phyloP scores from a whole-genome alignment of 495 filamentous ascomycete genomes.

The Xylaria telfairii region DNA sequence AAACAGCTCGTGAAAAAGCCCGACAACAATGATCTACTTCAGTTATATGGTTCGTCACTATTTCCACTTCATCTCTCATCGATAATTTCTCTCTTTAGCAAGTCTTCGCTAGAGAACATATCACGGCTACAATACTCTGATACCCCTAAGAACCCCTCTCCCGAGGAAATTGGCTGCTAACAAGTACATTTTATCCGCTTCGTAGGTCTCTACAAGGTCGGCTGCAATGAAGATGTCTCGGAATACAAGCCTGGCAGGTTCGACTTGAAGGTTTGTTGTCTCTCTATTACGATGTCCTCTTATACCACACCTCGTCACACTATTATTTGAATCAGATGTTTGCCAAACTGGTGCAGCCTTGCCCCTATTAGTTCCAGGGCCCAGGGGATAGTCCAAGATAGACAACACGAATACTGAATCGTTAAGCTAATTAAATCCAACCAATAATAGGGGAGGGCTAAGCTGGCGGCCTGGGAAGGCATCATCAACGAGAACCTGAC shows the following conservation, averaged over 20 bases:
- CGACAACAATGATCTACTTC: constrained; percentile 61
- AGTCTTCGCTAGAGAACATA: neutral
- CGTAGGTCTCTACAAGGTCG: constrained; percentile 60
- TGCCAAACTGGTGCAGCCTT: neutral
- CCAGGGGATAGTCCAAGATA: too few relatives aligned
- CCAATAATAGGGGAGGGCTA: constrained; percentile 70
- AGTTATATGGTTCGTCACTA: constrained; percentile 50
- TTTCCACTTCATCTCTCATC: neutral
- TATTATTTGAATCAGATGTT: neutral
- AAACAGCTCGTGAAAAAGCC: constrained; percentile 69
- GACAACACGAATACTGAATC: neutral
- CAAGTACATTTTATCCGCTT: neutral
- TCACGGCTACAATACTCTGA: neutral
- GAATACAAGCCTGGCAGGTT: constrained; percentile 56
- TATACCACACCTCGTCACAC: neutral
- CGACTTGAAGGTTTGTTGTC: constrained; percentile 61
- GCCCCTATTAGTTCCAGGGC: neutral
- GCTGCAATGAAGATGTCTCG: constrained; percentile 53
- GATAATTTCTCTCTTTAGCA: neutral
- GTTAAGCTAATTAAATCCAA: neutral
- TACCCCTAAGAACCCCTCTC: neutral
- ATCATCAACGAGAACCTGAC: constrained; percentile 63
- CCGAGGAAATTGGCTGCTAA: neutral
- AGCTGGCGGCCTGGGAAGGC: constrained; percentile 76
- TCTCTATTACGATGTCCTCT: neutral